Base-by-base conservation (phyloP, 2,329 filamentous ascomycete species). In the Diaporthe sp. region DNA sequence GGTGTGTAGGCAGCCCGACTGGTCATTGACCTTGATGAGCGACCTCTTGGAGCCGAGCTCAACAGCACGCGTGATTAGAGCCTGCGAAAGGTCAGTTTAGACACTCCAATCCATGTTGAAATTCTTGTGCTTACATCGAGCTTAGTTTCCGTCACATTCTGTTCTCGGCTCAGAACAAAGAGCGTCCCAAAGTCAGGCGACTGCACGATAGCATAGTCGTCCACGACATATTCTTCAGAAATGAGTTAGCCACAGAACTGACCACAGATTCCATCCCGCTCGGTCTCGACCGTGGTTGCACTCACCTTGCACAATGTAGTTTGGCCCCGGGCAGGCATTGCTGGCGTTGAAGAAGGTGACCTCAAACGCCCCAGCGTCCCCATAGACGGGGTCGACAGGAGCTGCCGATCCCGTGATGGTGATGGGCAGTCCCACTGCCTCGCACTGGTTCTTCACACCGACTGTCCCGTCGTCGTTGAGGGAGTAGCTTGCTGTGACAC, bases 231-330 rank as follows among this genome's bases (percentile, higher is more conserved):
- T 37, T 78, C 78, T 78, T 53, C 22, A 15, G 12, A 71, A 12
- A 17, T 8, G 15, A 22, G 15, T 71, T 13, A 71, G 67, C 34
- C 4, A 6, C 12, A 34, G 22, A 51, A 39, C 13, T 10, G 4
- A 3, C 19, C n/a, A 7, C 25, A 39, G 37, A 39, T 39, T 39
- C 12, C 37, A 39, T 39, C 37, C 37, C 37, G 37, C 10, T 5
- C 13, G 3, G 25, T 28, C 15, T 19, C 31, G 2, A 13, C 5
- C n/a, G 19, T 15, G 22, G 19, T 6, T 28, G 9, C 17, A 77
- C 76, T 76, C 44, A 79, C 78, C 77, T 72, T 79, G 78, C 28
- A 79, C 78, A 72, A 79, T 77, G 51, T 79, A 79, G 72, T 79
- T 79, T 0, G 78, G 78, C 1, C 78, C 78, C 2, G 77, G 73